Base-by-base conservation (phyloP, 805 yeast species). In the Kuraishia hungarica region DNA sequence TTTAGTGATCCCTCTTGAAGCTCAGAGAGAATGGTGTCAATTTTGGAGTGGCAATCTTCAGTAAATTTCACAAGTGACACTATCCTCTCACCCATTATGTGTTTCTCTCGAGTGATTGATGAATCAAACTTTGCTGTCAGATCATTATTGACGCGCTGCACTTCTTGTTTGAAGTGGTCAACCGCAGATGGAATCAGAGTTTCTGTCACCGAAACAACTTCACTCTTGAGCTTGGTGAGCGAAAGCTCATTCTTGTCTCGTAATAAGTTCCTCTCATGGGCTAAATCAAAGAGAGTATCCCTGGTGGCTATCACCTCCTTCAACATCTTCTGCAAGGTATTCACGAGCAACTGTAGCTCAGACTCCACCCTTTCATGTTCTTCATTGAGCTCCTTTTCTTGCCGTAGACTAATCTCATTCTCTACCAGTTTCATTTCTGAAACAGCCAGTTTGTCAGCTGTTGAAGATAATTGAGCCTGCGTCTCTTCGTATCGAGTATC, bases 311-410 rank as follows among this genome's bases (percentile, higher is more conserved):
- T 51, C 11, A 60, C 53, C 15, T 56, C 58, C 1, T 26, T 20
- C 8, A 62, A 51, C 8, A 58, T 24, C 5, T 28, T 3, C 11
- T 57, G 60, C 20, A 63, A 50, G 1, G 43, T 17, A 8, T 35
- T 29, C 19, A 52, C 55, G 5, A 58, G 17, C 2, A 17, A n/a
- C 29, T 28, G 52, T 15, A 60, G 55, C 21, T 60, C 43, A 0
- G 22, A n/a, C 35, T 59, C 60, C 1, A 60, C 59, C n/a, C 35
- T 43, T 23, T 51, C 53, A n/a, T 57, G 57, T 15, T 59, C 60
- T n/a, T 61, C 54, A 28, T 55, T 62, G 22, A 61, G 22, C 5
- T n/a, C 28, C 2, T 29, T 20, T 50, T 62, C 59, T 6, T 60
- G 54, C n/a, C 51, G 54, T 2, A 62, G 48, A 23, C 56, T 51